Evolutionary conservation across 805 yeast species (phyloP).

Genomic region (Candida ipomoeae): DNA sequence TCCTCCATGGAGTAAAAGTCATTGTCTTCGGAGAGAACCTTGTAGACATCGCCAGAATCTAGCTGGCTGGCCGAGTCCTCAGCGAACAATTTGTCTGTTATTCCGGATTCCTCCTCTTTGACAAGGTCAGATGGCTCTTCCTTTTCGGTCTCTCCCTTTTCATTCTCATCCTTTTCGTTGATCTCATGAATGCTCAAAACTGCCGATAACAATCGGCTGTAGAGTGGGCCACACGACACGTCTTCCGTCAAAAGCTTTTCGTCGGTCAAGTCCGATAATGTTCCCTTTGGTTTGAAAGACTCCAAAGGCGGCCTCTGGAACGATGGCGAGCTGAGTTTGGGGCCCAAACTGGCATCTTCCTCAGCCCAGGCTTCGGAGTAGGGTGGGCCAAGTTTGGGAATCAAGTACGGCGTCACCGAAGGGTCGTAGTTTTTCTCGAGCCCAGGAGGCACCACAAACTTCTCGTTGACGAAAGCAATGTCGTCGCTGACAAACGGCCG

Average conservation of each 20-base stretch:
- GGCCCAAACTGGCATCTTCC: conserved; percentile 55
- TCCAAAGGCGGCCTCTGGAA: conserved; percentile 40
- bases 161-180: conserved; percentile 19
- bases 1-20: conserved; percentile 86
- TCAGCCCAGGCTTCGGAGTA: conserved; percentile 85
- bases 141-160: conserved; percentile 15
- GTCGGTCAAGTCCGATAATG: conserved; percentile 55
- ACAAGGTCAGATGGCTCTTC: conserved; percentile 10
- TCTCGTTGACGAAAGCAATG: conserved; percentile 62
- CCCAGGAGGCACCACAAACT: conserved; percentile 53
- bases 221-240: conserved; percentile 86
- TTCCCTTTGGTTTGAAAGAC: conserved; percentile 53
- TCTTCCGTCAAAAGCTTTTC: conserved; percentile 64
- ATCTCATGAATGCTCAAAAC: conserved; percentile 46
- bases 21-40: conserved; percentile 44
- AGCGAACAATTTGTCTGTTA: conserved; percentile 21
- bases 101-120: conserved; percentile 13
- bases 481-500: conserved; percentile 79
- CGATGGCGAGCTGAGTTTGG: conserved; percentile 47
- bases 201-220: conserved; percentile 80
- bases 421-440: conserved; percentile 57
- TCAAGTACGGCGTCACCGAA: conserved; percentile 62
- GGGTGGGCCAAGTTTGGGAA: conserved; percentile 81
- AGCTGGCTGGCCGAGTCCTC: conserved; percentile 36
- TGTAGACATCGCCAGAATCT: conserved; percentile 30